Evolutionary conservation across 257 asterid species (phyloP).

Genomic region (Salvia splendens): DNA sequence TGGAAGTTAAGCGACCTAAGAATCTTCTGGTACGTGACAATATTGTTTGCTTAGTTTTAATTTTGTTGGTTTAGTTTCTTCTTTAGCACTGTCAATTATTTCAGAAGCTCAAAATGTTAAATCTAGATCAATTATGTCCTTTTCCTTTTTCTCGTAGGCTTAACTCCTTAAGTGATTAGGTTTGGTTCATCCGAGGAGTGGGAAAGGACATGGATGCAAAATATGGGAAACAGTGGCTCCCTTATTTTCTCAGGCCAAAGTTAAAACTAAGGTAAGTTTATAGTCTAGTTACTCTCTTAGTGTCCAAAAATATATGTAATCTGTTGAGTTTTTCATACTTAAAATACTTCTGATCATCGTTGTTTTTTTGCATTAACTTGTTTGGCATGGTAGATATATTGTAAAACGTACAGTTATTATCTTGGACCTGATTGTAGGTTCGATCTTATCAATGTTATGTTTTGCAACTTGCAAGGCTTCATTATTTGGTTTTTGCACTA

Average conservation of each 20-base stretch:
- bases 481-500: not conserved
- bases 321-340: constrained; percentile 1
- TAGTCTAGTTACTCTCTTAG: constrained; percentile 4
- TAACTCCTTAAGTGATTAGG: constrained; percentile 59
- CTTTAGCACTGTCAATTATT: constrained; percentile 19
- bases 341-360: constrained; percentile 9
- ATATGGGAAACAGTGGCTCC: constrained; percentile 90
- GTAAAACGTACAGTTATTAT: not conserved
- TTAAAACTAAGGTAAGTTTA: constrained; percentile 70
- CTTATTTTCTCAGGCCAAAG: constrained; percentile 81
- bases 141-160: constrained; percentile 20
- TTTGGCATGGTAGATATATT: constrained; percentile 13
- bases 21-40: constrained; percentile 73
- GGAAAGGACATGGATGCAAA: constrained; percentile 78
- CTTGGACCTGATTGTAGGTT: constrained; percentile 19
- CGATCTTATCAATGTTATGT: constrained; percentile 9
- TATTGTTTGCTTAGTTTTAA: not conserved
- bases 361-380: constrained; percentile 16
- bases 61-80: not conserved
- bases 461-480: constrained; percentile 13
- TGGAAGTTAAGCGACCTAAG: constrained; percentile 68
- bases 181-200: constrained; percentile 92
- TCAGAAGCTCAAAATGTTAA: constrained; percentile 32
- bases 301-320: constrained; percentile 13
- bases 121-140: constrained; percentile 18